phyloP scores from a whole-genome alignment of 768 basidiomycete species.

The Tulasnella calospora region DNA sequence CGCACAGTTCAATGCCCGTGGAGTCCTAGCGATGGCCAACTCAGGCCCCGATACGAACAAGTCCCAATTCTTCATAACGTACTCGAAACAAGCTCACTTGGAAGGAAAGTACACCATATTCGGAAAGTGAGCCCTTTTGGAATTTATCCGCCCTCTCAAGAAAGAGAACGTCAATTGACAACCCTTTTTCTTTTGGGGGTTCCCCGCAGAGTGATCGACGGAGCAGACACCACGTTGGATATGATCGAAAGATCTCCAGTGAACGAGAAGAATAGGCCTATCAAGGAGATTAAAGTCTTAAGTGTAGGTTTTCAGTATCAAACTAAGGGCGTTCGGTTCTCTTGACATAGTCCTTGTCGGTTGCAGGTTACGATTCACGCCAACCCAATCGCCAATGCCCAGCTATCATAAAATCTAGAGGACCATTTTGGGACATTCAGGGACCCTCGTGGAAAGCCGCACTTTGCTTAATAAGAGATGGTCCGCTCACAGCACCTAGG shows the following conservation, averaged over 20 bases:
- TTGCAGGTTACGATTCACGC: conserved; percentile 67
- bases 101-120: conserved; percentile 90
- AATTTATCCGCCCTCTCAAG: neutral
- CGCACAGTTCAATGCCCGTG: conserved; percentile 84
- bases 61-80: conserved; percentile 63
- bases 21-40: conserved; percentile 97
- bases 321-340: neutral
- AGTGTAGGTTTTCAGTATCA: conserved; percentile 50
- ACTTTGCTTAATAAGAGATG: too few relatives aligned
- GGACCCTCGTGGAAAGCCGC: too few relatives aligned
- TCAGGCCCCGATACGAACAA: conserved; percentile 92
- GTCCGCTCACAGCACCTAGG: too few relatives aligned
- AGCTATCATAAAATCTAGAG: conserved; percentile 21
- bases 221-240: conserved; percentile 88
- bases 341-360: neutral
- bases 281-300: conserved; percentile 76
- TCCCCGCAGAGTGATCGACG: conserved; percentile 77
- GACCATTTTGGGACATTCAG: conserved; percentile 32
- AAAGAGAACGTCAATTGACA: too few relatives aligned
- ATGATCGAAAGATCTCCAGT: conserved; percentile 91
- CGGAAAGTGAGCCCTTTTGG: conserved; percentile 51
- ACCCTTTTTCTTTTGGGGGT: neutral
- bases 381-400: conserved; percentile 87
- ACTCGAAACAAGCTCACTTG: conserved; percentile 87
- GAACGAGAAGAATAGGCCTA: conserved; percentile 81